phyloP scores from a whole-genome alignment of 768 basidiomycete species.

The Suillus luteus region DNA sequence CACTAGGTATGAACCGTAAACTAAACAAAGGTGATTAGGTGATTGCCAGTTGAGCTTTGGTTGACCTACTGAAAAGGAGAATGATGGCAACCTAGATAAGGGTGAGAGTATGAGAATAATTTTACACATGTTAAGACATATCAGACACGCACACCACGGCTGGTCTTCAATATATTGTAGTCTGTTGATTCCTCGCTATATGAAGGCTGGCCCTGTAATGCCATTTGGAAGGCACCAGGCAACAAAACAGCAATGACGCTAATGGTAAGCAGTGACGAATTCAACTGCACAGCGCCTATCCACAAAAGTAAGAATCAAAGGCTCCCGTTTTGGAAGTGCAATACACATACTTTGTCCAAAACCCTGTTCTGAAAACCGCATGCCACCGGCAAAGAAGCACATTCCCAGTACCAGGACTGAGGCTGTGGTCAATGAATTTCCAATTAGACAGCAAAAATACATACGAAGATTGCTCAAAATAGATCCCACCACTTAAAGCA shows the following conservation, averaged over 20 bases:
- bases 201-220: slow-evolving; percentile 37
- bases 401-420: slow-evolving; percentile 83
- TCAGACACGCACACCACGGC: slow-evolving; percentile 63
- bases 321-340: neutral
- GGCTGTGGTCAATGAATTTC: slow-evolving; percentile 6
- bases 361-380: slow-evolving; percentile 76
- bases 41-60: slow-evolving; percentile 3
- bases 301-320: slow-evolving; percentile 6
- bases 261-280: slow-evolving; percentile 72
- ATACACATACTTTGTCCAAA: slow-evolving; percentile 63
- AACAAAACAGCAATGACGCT: slow-evolving; percentile 80
- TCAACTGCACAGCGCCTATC: slow-evolving; percentile 69
- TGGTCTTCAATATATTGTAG: slow-evolving; percentile 69
- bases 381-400: slow-evolving; percentile 82
- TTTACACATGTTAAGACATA: neutral
- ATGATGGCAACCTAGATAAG: slow-evolving; percentile 65
- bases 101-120: slow-evolving; percentile 16
- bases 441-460: slow-evolving; percentile 21
- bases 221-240: slow-evolving; percentile 75
- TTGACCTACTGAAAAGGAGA: slow-evolving; percentile 68
- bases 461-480: slow-evolving; percentile 76
- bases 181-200: slow-evolving; percentile 23
- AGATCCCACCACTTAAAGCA: slow-evolving; percentile 66
- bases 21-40: slow-evolving; percentile 37
- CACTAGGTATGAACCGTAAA: slow-evolving; percentile 72